phyloP scores from a whole-genome alignment of 257 asterid species.

The Leptodermis oblonga region DNA sequence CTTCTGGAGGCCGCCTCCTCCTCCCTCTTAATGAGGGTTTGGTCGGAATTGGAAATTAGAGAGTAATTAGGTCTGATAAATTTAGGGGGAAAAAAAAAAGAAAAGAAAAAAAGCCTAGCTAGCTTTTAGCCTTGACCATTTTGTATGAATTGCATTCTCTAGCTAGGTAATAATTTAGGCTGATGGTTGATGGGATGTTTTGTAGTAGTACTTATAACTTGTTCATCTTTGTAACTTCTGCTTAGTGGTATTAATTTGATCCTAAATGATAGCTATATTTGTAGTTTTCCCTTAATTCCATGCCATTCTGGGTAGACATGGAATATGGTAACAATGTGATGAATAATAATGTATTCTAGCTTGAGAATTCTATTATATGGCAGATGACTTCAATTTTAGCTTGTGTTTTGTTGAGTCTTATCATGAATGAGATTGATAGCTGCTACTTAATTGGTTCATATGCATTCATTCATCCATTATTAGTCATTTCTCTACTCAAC shows the following conservation, averaged over 20 bases:
- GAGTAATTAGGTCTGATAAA: background rate
- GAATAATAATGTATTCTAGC: no score
- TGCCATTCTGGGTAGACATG: background rate
- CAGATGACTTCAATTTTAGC: no score
- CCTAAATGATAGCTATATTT: no score
- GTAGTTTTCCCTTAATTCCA: no score
- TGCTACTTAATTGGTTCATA: no score
- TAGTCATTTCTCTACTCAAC: conserved; percentile 15
- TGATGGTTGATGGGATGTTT: conserved; percentile 18
- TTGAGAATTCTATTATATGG: no score
- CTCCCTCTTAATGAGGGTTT: conserved; percentile 34
- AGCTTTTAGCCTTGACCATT: conserved; percentile 17
- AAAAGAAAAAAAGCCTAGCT: conserved; percentile 22
- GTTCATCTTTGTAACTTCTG: conserved; percentile 6
- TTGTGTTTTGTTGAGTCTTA: background rate
- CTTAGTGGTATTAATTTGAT: no score
- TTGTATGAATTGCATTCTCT: conserved; percentile 18
- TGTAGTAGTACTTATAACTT: no score
- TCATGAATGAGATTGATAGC: background rate
- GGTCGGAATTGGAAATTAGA: no score
- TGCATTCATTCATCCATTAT: background rate
- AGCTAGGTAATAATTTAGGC: conserved; percentile 19
- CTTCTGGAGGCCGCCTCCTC: conserved; percentile 66
- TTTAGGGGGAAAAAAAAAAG: background rate
- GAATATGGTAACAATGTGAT: background rate